phyloP scores from a whole-genome alignment of 306 rosid species.

The Trifolium dubium region DNA sequence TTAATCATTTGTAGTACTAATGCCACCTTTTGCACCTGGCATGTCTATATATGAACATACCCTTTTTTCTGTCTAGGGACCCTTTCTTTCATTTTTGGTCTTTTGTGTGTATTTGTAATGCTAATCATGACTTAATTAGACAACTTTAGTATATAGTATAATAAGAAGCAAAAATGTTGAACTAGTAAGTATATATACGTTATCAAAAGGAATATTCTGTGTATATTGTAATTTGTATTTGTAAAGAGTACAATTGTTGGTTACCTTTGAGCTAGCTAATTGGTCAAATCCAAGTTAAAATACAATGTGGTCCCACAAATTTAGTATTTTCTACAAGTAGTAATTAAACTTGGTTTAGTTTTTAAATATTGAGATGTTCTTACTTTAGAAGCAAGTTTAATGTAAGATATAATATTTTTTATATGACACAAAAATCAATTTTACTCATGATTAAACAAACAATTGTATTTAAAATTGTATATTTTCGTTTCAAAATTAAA shows the following conservation, averaged over 20 bases:
- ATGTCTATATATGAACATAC: slow-evolving; percentile 18
- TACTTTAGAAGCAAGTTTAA: too few species aligned
- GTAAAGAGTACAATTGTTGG: neutral
- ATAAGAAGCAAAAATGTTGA: neutral
- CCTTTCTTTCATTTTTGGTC: slow-evolving; percentile 21
- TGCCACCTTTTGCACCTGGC: slow-evolving; percentile 40
- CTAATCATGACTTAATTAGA: neutral
- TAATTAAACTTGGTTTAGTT: neutral
- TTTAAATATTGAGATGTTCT: neutral
- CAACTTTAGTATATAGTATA: neutral
- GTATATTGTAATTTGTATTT: neutral
- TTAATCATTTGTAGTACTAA: slow-evolving; percentile 35
- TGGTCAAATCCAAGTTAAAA: slow-evolving; percentile 4
- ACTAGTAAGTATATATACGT: neutral
- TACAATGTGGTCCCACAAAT: slow-evolving; percentile 20
- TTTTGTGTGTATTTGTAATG: neutral
- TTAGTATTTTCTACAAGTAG: slow-evolving; percentile 4
- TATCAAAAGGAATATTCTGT: neutral
- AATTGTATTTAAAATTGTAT: too few species aligned
- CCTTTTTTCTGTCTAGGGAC: slow-evolving; percentile 23
- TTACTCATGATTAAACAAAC: too few species aligned
- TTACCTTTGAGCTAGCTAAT: neutral
- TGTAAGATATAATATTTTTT: too few species aligned
- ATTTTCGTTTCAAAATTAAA: too few species aligned
- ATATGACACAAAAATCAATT: too few species aligned